These are phyloP conservation scores for Prosopis cineraria DNA, from an alignment of 306 rosid species.

Conservation along the genomic window DNA sequence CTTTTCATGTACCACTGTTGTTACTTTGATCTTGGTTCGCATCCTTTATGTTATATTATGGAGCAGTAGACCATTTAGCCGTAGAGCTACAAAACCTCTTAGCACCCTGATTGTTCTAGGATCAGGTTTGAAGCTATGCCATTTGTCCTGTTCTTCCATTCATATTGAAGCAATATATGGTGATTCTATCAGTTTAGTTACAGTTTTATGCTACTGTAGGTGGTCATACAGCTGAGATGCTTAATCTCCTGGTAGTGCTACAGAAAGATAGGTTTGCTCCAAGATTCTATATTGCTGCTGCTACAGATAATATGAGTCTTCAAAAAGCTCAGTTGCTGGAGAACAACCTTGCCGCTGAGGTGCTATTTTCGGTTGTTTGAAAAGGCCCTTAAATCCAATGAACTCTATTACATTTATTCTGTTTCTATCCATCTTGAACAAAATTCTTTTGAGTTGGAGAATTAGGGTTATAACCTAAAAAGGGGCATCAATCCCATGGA, in stretches of 20 bases:
- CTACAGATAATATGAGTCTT: constrained; percentile 94
- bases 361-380: constrained; percentile 31
- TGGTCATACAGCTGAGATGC: constrained; percentile 96
- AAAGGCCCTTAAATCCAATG: constrained; percentile 5
- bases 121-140: constrained; percentile 48
- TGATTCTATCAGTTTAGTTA: not conserved
- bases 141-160: constrained; percentile 26
- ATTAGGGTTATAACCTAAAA: not conserved
- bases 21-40: constrained; percentile 43
- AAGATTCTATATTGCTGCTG: constrained; percentile 80
- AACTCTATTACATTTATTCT: not conserved
- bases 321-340: constrained; percentile 78
- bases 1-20: constrained; percentile 32
- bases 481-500: not conserved
- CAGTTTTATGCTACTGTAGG: constrained; percentile 42
- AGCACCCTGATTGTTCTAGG: constrained; percentile 56
- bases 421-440: not conserved
- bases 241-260: constrained; percentile 72
- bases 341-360: constrained; percentile 48
- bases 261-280: constrained; percentile 65
- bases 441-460: not conserved
- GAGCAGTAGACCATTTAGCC: constrained; percentile 35
- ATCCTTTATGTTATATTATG: constrained; percentile 42
- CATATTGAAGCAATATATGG: constrained; percentile 11
- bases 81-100: constrained; percentile 42